Conservation (phyloP, 2,329 filamentous ascomycete species). For the Diaporthe sp. region DNA sequence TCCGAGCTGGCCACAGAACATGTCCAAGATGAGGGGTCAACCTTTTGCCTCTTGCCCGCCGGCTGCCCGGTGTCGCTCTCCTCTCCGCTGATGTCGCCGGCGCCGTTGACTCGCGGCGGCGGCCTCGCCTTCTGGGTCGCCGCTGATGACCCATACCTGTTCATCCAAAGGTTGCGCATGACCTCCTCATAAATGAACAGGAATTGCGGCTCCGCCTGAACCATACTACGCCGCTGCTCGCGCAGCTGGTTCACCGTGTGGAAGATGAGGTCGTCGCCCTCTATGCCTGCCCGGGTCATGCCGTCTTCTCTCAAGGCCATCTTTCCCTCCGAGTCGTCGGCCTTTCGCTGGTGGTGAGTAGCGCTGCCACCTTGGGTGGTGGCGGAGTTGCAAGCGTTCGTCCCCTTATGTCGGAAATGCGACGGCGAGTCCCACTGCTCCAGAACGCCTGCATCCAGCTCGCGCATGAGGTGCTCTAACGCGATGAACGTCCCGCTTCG, state of each 20-base stretch:
- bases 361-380: constrained; percentile 37
- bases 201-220: constrained; percentile 88
- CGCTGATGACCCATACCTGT: constrained; percentile 68
- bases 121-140: constrained; percentile 14
- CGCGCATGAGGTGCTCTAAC: constrained; percentile 88
- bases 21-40: too few relatives aligned
- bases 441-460: constrained; percentile 80
- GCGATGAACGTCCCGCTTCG: constrained; percentile 96
- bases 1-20: too few relatives aligned
- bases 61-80: constrained; percentile 52
- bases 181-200: constrained; percentile 92
- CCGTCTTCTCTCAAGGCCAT: too few relatives aligned
- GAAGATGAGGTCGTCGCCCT: constrained; percentile 73
- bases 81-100: constrained; percentile 40
- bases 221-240: constrained; percentile 94
- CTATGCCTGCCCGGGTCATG: constrained; percentile 36
- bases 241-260: constrained; percentile 85
- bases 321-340: constrained; percentile 45
- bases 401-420: too few relatives aligned
- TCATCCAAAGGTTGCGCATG: constrained; percentile 77
- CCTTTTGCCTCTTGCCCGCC: constrained; percentile 63
- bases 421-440: constrained; percentile 56
- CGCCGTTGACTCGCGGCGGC: background rate
- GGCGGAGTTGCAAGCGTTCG: constrained; percentile 27
- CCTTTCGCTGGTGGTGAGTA: constrained; percentile 36